Conservation (phyloP, 768 basidiomycete genomes). For the Lactifluus rugatus region DNA sequence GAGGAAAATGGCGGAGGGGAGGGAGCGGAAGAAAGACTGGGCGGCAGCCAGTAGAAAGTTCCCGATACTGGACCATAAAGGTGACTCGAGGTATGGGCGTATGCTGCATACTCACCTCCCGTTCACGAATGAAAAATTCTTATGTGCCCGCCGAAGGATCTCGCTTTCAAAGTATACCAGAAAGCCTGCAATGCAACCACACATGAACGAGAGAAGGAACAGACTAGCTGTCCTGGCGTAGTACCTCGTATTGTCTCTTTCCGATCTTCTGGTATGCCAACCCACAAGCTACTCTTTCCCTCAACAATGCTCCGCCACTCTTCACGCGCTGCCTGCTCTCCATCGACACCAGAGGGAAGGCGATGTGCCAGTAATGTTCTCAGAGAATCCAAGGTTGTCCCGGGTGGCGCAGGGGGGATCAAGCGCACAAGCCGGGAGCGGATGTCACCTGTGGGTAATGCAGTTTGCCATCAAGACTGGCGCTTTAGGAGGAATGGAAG, state of each 20-base stretch:
- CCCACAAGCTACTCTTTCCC: slow-evolving; percentile 72
- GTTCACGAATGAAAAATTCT: slow-evolving; percentile 89
- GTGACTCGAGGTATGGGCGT: background rate
- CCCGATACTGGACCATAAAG: slow-evolving; percentile 46
- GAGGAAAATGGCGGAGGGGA: slow-evolving; percentile 89
- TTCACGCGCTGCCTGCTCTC: slow-evolving; percentile 71
- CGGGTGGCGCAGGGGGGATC: slow-evolving; percentile 54
- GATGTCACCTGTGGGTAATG: slow-evolving; percentile 57
- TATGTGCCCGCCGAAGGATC: slow-evolving; percentile 79
- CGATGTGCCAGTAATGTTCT: slow-evolving; percentile 71
- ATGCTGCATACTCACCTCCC: slow-evolving; percentile 46
- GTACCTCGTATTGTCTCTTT: slow-evolving; percentile 86
- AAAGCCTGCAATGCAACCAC: slow-evolving; percentile 49
- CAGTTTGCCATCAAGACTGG: background rate
- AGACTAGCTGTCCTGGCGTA: background rate
- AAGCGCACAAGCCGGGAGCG: slow-evolving; percentile 82
- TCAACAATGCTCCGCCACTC: slow-evolving; percentile 91
- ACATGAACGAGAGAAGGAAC: background rate
- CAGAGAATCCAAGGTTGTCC: slow-evolving; percentile 63
- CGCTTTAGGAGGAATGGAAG: slow-evolving; percentile 7
- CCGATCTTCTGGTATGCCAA: slow-evolving; percentile 77
- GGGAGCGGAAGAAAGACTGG: slow-evolving; percentile 80
- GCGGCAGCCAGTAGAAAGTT: slow-evolving; percentile 90
- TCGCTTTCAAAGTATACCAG: slow-evolving; percentile 89
- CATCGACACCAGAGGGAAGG: slow-evolving; percentile 48